Evolutionary conservation across 495 filamentous ascomycete species (phyloP).

Genomic region (Polyplosphaeria fusca): DNA sequence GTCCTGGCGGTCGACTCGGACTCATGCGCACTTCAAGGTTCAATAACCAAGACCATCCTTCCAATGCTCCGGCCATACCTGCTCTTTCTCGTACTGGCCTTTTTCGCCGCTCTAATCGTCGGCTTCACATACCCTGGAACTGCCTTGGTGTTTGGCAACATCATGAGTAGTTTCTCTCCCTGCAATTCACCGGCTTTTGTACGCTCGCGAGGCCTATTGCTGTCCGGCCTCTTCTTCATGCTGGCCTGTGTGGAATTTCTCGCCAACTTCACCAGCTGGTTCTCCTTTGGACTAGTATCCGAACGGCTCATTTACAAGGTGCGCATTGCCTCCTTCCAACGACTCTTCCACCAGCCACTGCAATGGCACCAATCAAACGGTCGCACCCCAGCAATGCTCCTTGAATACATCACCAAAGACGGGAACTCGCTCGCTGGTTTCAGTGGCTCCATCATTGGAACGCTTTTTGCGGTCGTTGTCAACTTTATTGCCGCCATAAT

Average conservation of each 20-base stretch:
- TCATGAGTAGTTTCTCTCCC: conserved; percentile 14
- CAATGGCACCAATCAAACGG: conserved; percentile 82
- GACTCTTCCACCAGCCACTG: conserved; percentile 86
- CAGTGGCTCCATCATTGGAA: conserved; percentile 78
- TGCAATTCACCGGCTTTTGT: conserved; percentile 14
- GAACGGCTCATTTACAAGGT: conserved; percentile 79
- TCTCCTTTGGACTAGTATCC: conserved; percentile 78
- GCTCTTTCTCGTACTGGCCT: conserved; percentile 11
- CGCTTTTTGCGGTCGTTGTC: conserved; percentile 70
- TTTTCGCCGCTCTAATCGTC: conserved; percentile 21
- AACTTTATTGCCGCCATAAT: conserved; percentile 68
- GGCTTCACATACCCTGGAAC: conserved; percentile 19
- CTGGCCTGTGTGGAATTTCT: conserved; percentile 76
- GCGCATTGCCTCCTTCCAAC: conserved; percentile 72
- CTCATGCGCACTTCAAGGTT: not conserved
- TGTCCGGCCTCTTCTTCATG: conserved; percentile 90
- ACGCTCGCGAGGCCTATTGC: conserved; percentile 48
- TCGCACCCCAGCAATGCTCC: conserved; percentile 74
- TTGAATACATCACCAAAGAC: conserved; percentile 81
- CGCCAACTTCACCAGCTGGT: conserved; percentile 63
- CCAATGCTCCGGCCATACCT: conserved; percentile 21
- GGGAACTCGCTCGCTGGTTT: conserved; percentile 75
- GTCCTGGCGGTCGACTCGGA: too few species aligned
- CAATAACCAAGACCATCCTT: conserved; percentile 1
- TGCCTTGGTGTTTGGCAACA: conserved; percentile 26